Evolutionary conservation across 2,329 filamentous ascomycete genomes (phyloP), one percentile per base, ranked within the genome.

Genomic region (Botrytis cinerea): DNA sequence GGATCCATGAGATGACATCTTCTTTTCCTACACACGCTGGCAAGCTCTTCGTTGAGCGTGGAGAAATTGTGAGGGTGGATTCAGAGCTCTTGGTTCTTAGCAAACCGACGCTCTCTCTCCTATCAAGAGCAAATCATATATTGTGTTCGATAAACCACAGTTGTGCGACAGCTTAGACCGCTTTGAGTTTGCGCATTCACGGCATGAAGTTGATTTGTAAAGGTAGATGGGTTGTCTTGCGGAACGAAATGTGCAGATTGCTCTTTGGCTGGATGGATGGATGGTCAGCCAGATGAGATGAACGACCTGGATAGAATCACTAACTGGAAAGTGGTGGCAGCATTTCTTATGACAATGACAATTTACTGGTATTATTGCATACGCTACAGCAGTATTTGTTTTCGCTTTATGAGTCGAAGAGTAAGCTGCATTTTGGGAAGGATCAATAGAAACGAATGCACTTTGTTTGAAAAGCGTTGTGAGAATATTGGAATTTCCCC

Each of bases 1-100:
- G 20, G 80, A 80, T 67, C 78, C 76, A 68, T 79, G 73, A 32
- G 78, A 75, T 72, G 80, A 80, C 80, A 82, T 82, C 51, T 40
- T 72, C 28, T 67, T 43, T 25, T 28, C 40, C 59, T 62, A 43
- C 38, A 35, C 18, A 45, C 48, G 48, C 51, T 63, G 22, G 2
- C 38, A 48, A 28, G 46, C 4, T 67, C 40, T 35, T 43, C 14
- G 22, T 32, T 40, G 14, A 38, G 43, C n/a, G 14, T 38, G 20
- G 62, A 28, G 25, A n/a, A 28, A 51, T 35, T 48, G 43, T 28
- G 40, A 59, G 35, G 8, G 48, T 48, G 40, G 68, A 28, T 22
- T 45, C 51, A n/a, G 48, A 54, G 51, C 66, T 45, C 66, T 32
- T 59, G 48, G 38, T 69, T 69, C 66, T 69, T 45, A 51, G 43